phyloP scores from a whole-genome alignment of 306 rosid species.

The Luffa acutangula region DNA sequence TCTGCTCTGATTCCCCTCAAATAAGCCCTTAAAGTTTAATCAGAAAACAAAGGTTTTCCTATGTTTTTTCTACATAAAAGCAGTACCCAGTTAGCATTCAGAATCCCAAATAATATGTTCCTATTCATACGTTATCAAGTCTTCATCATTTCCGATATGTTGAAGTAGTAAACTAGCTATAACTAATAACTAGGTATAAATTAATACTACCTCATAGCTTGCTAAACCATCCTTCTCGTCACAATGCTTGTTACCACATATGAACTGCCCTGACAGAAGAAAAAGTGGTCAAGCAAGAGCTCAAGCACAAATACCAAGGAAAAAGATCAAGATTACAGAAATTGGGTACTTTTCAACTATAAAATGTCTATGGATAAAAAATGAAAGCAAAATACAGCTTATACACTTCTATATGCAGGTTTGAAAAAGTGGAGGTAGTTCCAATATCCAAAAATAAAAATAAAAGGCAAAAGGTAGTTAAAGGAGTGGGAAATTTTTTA shows the following conservation, averaged over 20 bases:
- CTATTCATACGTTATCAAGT: background rate
- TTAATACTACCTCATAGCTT: constrained; percentile 59
- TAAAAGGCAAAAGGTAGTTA: background rate
- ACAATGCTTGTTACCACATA: constrained; percentile 83
- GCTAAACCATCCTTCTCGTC: constrained; percentile 59
- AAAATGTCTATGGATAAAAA: background rate
- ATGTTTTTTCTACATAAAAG: background rate
- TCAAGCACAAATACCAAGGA: constrained; percentile 5
- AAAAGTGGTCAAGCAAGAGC: constrained; percentile 17
- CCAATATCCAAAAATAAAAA: background rate
- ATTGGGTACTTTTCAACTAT: background rate
- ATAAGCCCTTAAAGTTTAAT: background rate
- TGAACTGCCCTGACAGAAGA: constrained; percentile 69
- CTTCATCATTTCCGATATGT: background rate
- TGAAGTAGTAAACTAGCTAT: background rate
- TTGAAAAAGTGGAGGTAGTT: background rate
- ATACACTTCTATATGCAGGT: background rate
- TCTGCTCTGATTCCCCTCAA: background rate
- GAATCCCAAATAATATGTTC: background rate
- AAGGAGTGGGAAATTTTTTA: background rate
- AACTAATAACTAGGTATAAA: background rate
- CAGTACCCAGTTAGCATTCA: background rate
- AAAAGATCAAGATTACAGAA: background rate
- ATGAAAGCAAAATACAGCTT: background rate
- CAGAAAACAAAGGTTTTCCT: background rate